These are phyloP conservation scores for Chaetoscypha palmicola DNA, from an alignment of 2,329 filamentous ascomycete genomes.

Conservation along the genomic window DNA sequence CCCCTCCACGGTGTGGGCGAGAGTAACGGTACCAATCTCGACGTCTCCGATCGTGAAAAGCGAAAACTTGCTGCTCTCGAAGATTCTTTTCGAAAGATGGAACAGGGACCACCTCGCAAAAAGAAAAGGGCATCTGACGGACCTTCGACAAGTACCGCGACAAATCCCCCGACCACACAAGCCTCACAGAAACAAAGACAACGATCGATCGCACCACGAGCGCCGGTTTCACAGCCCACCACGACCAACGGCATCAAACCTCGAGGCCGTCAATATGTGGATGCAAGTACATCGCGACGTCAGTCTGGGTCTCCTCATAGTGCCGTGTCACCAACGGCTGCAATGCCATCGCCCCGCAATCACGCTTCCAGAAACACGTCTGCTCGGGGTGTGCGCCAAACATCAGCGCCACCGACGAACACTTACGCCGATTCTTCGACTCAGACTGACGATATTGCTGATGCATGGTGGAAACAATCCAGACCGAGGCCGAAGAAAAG, in stretches of 20 bases:
- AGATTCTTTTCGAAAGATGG: constrained; percentile 55
- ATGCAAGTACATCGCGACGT: constrained; percentile 27
- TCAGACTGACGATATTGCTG: constrained; percentile 29
- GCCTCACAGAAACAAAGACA: constrained; percentile 28
- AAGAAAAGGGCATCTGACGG: constrained; percentile 58
- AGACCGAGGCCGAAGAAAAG: constrained; percentile 18
- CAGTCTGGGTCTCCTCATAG: constrained; percentile 29
- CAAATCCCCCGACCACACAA: constrained; percentile 13
- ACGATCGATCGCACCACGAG: constrained; percentile 25
- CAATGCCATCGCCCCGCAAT: constrained; percentile 17
- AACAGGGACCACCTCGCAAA: constrained; percentile 48
- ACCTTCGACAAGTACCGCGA: constrained; percentile 20
- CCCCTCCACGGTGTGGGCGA: constrained; percentile 47
- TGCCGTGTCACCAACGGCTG: constrained; percentile 24
- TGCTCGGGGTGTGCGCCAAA: constrained; percentile 21
- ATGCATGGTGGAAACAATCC: constrained; percentile 28
- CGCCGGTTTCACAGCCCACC: constrained; percentile 21
- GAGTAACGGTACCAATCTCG: constrained; percentile 43
- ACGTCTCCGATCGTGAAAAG: constrained; percentile 60
- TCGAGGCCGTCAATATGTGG: constrained; percentile 24
- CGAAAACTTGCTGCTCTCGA: constrained; percentile 60
- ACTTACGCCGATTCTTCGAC: constrained; percentile 26
- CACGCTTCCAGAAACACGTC: constrained; percentile 10
- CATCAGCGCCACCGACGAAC: constrained; percentile 18
- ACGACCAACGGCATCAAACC: constrained; percentile 16